Base-by-base conservation (phyloP, 2,329 filamentous ascomycete genomes). In the Cercospora sp. region DNA sequence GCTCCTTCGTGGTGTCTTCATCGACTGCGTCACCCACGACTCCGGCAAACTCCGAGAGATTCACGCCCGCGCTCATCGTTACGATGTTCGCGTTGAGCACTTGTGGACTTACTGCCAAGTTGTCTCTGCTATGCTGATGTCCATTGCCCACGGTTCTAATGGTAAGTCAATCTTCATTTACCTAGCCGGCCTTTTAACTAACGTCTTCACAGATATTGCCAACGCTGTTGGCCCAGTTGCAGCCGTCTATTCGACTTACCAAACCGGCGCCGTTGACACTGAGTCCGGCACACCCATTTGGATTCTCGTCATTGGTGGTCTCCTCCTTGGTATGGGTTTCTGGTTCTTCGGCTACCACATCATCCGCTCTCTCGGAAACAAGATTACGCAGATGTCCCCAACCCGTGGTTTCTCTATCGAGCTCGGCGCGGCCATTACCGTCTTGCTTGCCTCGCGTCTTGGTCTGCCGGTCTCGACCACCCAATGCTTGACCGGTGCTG, bases 71-170 rank as follows among this genome's bases (percentile, higher is more conserved):
- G 86, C 84, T 2, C 78, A 82, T 18, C 86, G 88, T 74, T 89
- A 85, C 77, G 85, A 89, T 73, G 88, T 88, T 77, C 83, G 84
- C 67, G 81, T 85, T 69, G 87, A 89, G 77, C 86, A 86, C 78
- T 82, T 85, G 12, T 90, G 89, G 80, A 88, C 87, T 3, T 90
- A 88, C 74, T 83, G 89, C 73, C 88, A 90, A 78, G 76, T 90
- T 68, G 77, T 89, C 67, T 89, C 88, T 20, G 89, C 89, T 66
- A 89, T 87, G 80, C 90, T 89, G 67, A 89, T 88, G 45, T 90
- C 88, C 1, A 90, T 91, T 72, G 87, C 88, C 1, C 89, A 90
- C 78, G 88, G 88, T 18, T 86, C 87, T 69, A 90, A 90, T 76
- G 55, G 55, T 58, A 13, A 31, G 55, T 18, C 16, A 12, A 16